These are phyloP conservation scores for Magnaporthiopsis poae DNA, from an alignment of 2,329 filamentous ascomycete genomes.

Conservation along the genomic window DNA sequence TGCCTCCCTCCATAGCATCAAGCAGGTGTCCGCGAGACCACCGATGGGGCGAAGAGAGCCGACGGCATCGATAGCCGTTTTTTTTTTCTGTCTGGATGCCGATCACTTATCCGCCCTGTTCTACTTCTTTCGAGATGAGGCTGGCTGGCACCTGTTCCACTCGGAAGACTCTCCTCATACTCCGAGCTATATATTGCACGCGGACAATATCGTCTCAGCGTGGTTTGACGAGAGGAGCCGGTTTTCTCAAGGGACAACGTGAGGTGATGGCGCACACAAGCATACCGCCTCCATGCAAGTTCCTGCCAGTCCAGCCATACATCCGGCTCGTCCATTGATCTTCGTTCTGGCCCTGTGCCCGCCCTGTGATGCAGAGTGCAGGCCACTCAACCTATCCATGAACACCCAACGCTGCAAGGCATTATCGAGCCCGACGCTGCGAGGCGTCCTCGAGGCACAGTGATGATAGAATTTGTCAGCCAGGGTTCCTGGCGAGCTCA, in stretches of 20 bases:
- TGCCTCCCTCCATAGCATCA: no score
- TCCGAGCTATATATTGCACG: no score
- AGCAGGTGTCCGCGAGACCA: no score
- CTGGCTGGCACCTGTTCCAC: background rate
- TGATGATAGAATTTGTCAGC: background rate
- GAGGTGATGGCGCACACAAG: background rate
- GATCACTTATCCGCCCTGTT: no score
- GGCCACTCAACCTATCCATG: background rate
- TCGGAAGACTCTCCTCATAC: background rate
- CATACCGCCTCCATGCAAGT: background rate
- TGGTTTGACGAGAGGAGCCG: background rate
- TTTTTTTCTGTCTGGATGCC: background rate
- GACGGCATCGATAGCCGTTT: no score
- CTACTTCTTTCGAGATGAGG: background rate
- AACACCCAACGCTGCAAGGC: background rate
- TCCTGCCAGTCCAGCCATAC: background rate
- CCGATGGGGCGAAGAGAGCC: no score
- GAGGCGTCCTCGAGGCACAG: background rate
- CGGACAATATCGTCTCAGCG: background rate
- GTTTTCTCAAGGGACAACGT: no score
- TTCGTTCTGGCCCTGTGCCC: background rate
- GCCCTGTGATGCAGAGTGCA: no score
- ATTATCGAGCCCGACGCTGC: no score
- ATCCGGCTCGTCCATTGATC: background rate
- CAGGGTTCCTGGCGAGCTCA: background rate